Evolutionary conservation across 1,139 yeast genomes (phyloP), one percentile per base, ranked within the genome.

Genomic region (Pichia sp.): DNA sequence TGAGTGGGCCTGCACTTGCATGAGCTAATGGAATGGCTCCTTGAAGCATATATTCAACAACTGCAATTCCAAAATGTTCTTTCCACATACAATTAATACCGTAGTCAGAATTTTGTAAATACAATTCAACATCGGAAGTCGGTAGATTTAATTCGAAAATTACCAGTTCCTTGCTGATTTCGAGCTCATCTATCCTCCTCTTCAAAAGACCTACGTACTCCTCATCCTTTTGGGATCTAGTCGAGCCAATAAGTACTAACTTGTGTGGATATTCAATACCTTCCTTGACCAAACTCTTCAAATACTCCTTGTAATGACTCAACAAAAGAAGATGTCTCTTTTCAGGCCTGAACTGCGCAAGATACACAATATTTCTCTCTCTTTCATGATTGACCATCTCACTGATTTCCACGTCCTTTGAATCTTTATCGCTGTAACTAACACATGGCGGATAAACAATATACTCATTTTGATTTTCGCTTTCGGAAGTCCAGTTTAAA

Each of bases 41-140:
- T 44, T 86, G 77, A 2, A 94, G 82, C 68, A 85, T 72, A 59
- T 90, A 90, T 64, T 94, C 99, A 7, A 92, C 98, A 6, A 92
- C 94, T 2, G 96, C 95, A 59, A 94, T 94, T 26, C 99, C 99
- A 61, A 94, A 94, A 66, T 94, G 99, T 66, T 94, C 99, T 64
- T 94, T 92, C 98, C 98, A 94, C 99, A 94, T 94, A 29, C 96
- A 92, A 58, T 94, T 90, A 41, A 92, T 70, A 3, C 98, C 98
- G 55, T 77, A 81, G 36, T 80, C 77, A 2, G 90, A 77, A 7
- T 64, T 65, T n/a, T 69, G 59, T 39, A 94, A 68, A 51, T 75
- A 73, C 33, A 64, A 58, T 39, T 76, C 69, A 26, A 94, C 80
- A 29, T 71, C 74, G 2, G 68, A 71, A 67, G 87, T 86, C 5